Evolutionary conservation across 1,139 yeast species (phyloP), one percentile per base, ranked within the genome.

Genomic region (Debaryomycetaceae sp.): DNA sequence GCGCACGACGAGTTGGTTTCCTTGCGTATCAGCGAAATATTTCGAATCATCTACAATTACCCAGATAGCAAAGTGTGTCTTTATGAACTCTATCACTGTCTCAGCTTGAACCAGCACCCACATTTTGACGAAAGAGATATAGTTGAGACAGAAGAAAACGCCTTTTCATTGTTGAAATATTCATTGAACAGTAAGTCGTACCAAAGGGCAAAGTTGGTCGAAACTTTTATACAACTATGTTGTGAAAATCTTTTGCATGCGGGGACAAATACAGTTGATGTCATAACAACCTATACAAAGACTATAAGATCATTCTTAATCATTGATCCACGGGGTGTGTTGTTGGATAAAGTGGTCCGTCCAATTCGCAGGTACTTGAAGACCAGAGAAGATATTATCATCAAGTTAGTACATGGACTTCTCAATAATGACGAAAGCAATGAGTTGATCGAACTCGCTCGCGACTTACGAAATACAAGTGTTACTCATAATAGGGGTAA

Each of bases 311-410:
- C 91, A 0, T 87, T 92, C 46, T 60, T 85, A 22, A 65, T 83
- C 0, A 68, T 92, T n/a, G 98, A 92, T 52, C 95, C 96, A 2
- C 75, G 87, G 33, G 97, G 96, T 0, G 95, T 88, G 0, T 61
- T 88, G 9, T 65, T 88, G 8, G 95, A 87, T 56, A 79, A 79
- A 44, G 94, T 85, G 0, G 79, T 86, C 0, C 62, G 91, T 26
- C 94, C 94, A 0, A 83, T 87, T 4, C 63, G 95, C 37, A 60
- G 75, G 33, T 79, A 78, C 52, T 66, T 92, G 40, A 79, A 80
- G 51, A 81, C 81, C 15, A 72, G 96, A 45, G 76, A 78, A 1
- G 98, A 92, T 55, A 78, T 94, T 0, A 78, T 88, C 14, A 67
- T 73, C 22, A 79, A 78, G 37, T 66, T 91, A 14, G 91, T 92